Evolutionary conservation across 345 rosid species (phyloP).

Genomic region (Eucalyptus lansdowneana): DNA sequence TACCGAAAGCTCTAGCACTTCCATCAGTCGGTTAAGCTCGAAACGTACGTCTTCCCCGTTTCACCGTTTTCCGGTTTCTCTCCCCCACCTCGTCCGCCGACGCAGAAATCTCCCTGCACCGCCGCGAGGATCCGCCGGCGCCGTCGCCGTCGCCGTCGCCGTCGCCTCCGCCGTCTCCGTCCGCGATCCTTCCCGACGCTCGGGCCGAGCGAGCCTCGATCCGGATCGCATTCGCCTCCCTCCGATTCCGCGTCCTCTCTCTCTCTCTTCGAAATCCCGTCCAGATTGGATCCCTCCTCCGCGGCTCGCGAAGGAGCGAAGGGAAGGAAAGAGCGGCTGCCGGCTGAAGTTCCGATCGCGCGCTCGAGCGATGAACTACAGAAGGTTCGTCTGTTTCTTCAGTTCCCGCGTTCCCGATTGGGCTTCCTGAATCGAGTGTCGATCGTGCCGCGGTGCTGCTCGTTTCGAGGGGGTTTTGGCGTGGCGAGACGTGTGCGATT

Average conservation of each 20-base stretch:
- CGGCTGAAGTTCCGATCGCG: background rate
- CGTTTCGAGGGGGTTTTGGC: background rate
- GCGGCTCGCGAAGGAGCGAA: background rate
- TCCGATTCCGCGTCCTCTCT: background rate
- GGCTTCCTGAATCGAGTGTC: background rate
- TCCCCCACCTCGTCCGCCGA: background rate
- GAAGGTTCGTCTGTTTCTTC: background rate
- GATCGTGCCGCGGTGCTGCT: background rate
- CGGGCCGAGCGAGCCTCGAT: background rate
- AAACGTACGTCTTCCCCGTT: background rate
- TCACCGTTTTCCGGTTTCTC: background rate
- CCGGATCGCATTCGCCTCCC: background rate
- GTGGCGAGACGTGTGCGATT: background rate
- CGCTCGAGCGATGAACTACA: background rate
- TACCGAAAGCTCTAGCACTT: background rate
- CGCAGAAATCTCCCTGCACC: background rate
- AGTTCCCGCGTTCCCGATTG: background rate
- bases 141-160: background rate
- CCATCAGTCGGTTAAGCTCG: background rate
- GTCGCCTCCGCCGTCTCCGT: background rate
- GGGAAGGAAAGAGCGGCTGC: background rate
- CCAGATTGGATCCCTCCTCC: background rate
- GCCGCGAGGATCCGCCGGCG: background rate
- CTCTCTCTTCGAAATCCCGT: background rate
- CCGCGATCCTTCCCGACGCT: background rate